Evolutionary conservation across 164 flowering plant species (phyloP).

Genomic region (Santalum album): DNA sequence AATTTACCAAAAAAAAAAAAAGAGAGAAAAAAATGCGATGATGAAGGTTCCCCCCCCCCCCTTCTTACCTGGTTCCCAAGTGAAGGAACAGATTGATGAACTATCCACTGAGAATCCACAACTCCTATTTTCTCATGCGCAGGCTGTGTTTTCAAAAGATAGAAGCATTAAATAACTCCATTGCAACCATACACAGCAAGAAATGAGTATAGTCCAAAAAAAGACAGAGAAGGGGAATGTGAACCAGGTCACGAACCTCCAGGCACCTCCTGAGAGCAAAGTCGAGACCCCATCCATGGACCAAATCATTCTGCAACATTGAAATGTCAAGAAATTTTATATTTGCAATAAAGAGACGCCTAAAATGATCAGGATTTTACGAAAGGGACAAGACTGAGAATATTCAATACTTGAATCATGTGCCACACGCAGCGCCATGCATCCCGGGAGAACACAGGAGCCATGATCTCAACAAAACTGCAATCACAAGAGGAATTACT

Average conservation of each 20-base stretch:
- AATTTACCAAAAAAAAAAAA: too few relatives aligned
- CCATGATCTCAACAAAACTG: slow-evolving; percentile 84
- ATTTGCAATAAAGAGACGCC: neutral
- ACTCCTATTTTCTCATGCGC: too few relatives aligned
- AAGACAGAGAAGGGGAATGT: neutral
- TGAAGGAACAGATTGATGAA: too few relatives aligned
- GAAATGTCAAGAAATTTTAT: neutral
- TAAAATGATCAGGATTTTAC: slow-evolving; percentile 3
- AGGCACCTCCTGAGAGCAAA: slow-evolving; percentile 83
- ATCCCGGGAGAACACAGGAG: slow-evolving; percentile 64
- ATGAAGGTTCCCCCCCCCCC: neutral
- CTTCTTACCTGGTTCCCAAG: slow-evolving; percentile 11
- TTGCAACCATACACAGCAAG: neutral
- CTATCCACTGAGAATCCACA: too few relatives aligned
- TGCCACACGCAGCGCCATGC: slow-evolving; percentile 90
- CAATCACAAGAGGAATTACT: neutral
- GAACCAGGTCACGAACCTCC: slow-evolving; percentile 38
- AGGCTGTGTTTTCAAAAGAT: slow-evolving; percentile 22
- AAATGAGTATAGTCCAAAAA: neutral
- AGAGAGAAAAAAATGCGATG: neutral
- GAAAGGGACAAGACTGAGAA: neutral
- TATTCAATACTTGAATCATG: slow-evolving; percentile 55
- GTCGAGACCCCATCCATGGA: slow-evolving; percentile 98
- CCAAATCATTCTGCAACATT: slow-evolving; percentile 76
- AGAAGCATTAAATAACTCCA: too few relatives aligned